Evolutionary conservation across 345 rosid species (phyloP).

Genomic region (Turritis glabra): DNA sequence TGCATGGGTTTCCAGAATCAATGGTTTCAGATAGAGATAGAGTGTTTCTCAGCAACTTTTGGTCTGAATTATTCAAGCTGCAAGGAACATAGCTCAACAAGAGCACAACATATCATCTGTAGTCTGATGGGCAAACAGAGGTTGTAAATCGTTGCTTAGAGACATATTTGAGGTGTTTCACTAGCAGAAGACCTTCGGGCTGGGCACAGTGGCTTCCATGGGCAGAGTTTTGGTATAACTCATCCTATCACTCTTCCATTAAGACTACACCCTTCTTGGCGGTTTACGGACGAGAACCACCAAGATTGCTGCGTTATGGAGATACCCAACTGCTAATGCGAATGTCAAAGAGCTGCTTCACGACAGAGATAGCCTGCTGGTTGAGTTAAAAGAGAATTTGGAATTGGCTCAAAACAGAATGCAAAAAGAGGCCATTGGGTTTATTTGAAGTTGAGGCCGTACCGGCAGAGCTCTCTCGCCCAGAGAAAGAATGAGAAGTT

Average conservation of each 20-base stretch:
- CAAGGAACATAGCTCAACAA: fast-evolving
- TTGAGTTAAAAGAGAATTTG: background rate
- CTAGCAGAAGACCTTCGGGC: too few relatives aligned
- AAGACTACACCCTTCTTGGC: background rate
- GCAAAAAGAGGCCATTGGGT: background rate
- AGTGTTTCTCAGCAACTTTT: background rate
- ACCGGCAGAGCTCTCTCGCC: fast-evolving
- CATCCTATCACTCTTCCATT: background rate
- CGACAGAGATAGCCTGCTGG: background rate
- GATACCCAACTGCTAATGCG: background rate
- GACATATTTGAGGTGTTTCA: too few relatives aligned
- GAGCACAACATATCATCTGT: background rate
- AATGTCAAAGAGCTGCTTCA: fast-evolving
- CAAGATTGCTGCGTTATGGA: fast-evolving
- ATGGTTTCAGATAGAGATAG: too few relatives aligned
- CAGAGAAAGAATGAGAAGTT: background rate
- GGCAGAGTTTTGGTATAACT: too few relatives aligned
- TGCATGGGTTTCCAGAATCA: background rate
- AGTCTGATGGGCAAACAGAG: too few relatives aligned
- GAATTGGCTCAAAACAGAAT: fast-evolving
- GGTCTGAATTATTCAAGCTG: background rate
- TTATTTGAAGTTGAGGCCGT: background rate
- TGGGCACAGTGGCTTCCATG: too few relatives aligned
- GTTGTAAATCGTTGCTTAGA: too few relatives aligned
- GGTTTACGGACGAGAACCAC: background rate